A percentile compares a stretch with the other conserved stretches of the same genome.
Conservation (phyloP, 2,329 filamentous ascomycete species). For the Metarhizium anisopliae region DNA sequence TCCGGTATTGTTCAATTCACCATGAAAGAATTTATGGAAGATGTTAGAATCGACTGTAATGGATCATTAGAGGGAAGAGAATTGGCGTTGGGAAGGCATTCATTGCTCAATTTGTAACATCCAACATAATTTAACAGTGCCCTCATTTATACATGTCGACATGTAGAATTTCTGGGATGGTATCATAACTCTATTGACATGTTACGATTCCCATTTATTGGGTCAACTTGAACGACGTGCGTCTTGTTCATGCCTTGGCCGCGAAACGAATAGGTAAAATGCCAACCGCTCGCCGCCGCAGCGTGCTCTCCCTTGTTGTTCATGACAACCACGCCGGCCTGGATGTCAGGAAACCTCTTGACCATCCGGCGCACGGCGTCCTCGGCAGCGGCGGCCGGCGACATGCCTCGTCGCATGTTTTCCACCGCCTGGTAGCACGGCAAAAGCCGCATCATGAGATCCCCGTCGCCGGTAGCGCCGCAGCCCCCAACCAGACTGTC, state of each 20-base stretch:
- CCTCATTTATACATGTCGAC: background rate
- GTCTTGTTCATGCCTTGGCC: slow-evolving; percentile 37
- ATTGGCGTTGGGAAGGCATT: background rate
- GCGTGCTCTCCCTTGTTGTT: slow-evolving; percentile 39
- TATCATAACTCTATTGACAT: background rate
- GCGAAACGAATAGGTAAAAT: slow-evolving; percentile 43
- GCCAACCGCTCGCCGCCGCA: slow-evolving; percentile 44
- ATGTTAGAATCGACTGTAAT: background rate
- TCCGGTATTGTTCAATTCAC: too few species aligned
- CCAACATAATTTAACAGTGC: background rate
- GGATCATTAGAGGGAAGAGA: background rate
- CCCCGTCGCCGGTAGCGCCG: slow-evolving; percentile 47
- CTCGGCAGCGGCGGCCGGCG: slow-evolving; percentile 37
- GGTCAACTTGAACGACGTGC: slow-evolving; percentile 31
- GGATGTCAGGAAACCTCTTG: slow-evolving; percentile 33
- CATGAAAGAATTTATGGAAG: background rate
- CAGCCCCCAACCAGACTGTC: slow-evolving; percentile 45
- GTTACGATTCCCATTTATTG: background rate
- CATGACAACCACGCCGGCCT: slow-evolving; percentile 42
- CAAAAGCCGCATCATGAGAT: slow-evolving; percentile 48
- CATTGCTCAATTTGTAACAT: background rate
- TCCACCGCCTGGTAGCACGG: slow-evolving; percentile 51
- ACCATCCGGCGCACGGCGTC: slow-evolving; percentile 42
- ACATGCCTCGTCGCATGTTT: slow-evolving; percentile 39
- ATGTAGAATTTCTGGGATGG: background rate